These are phyloP conservation scores for Medicago lupulina DNA, from an alignment of 306 rosid species.

Conservation along the genomic window DNA sequence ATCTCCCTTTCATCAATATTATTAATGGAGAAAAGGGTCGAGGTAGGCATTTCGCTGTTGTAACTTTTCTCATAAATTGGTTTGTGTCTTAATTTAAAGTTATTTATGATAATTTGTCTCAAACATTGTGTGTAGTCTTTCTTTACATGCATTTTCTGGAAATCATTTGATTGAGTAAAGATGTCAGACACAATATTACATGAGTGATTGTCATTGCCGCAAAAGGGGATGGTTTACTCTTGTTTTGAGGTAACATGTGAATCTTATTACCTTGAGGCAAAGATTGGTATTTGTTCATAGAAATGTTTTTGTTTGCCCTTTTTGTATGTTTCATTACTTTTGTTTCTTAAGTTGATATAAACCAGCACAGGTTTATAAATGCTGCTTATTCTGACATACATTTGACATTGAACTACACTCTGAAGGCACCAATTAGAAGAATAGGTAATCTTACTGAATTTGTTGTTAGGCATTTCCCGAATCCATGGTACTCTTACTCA, in stretches of 20 bases:
- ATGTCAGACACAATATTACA: conserved; percentile 64
- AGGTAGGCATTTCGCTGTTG: conserved; percentile 90
- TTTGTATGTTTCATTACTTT: conserved; percentile 38
- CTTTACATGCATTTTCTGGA: conserved; percentile 46
- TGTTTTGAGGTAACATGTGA: conserved; percentile 87
- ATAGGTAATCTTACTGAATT: conserved; percentile 54
- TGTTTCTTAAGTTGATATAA: conserved; percentile 50
- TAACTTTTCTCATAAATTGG: conserved; percentile 50
- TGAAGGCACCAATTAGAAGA: conserved; percentile 42
- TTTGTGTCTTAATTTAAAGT: conserved; percentile 50
- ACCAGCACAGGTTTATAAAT: conserved; percentile 49
- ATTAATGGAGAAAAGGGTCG: conserved; percentile 80
- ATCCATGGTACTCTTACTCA: conserved; percentile 24
- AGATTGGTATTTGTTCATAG: conserved; percentile 47
- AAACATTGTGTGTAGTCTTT: conserved; percentile 57
- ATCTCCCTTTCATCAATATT: conserved; percentile 86
- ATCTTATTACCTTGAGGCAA: conserved; percentile 45
- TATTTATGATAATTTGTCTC: conserved; percentile 49
- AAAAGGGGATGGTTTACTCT: conserved; percentile 68
- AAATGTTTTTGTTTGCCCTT: conserved; percentile 30
- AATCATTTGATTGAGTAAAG: conserved; percentile 57
- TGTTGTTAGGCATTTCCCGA: conserved; percentile 45
- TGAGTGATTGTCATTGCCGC: conserved; percentile 81
- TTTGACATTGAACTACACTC: conserved; percentile 54
- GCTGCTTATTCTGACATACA: conserved; percentile 48